Percentiles rank a stretch among this genome's conserved stretches.
These are phyloP conservation scores for Penicillium malachiteum DNA, from an alignment of 495 filamentous ascomycete species.

Conservation along the genomic window DNA sequence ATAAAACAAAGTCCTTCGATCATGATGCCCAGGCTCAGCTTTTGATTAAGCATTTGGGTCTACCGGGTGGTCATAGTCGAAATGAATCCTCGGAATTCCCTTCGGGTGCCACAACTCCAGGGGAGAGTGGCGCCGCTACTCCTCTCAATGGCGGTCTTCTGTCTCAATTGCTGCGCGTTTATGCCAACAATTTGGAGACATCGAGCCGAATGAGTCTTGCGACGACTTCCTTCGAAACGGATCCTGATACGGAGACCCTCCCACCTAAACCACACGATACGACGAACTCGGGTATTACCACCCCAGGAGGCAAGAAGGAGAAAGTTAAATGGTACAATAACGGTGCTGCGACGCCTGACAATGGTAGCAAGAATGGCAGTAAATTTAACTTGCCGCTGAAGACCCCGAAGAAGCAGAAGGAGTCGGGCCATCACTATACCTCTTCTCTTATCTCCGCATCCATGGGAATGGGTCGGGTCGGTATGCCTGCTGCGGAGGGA, in stretches of 20 bases:
- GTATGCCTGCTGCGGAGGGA: conserved; percentile 25
- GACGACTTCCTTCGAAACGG: conserved; percentile 15
- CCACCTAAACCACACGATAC: conserved; percentile 17
- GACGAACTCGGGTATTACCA: conserved; percentile 17
- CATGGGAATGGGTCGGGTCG: conserved; percentile 28
- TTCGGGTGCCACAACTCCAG: conserved; percentile 22
- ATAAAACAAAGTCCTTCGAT: conserved; percentile 5
- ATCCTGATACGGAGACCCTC: conserved; percentile 23
- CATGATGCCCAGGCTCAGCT: conserved; percentile 26
- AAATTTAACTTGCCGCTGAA: conserved; percentile 7
- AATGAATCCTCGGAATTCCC: conserved; percentile 9
- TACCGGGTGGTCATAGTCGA: conserved; percentile 2
- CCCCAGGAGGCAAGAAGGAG: conserved; percentile 26
- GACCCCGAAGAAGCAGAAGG: conserved; percentile 3
- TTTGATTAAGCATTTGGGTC: conserved; percentile 24
- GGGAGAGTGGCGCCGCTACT: conserved; percentile 13
- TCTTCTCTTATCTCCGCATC: conserved; percentile 31
- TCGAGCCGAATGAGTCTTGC: conserved; percentile 27
- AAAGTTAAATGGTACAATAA: conserved; percentile 39
- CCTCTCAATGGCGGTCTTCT: conserved; percentile 27
- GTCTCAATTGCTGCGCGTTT: conserved; percentile 28
- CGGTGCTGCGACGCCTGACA: background rate
- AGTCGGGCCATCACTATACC: conserved; percentile 25
- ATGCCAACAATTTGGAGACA: conserved; percentile 24
- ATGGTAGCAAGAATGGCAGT: conserved; percentile 6